Evolutionary conservation across 164 flowering plant genomes (phyloP).

Genomic region (Santalum album): DNA sequence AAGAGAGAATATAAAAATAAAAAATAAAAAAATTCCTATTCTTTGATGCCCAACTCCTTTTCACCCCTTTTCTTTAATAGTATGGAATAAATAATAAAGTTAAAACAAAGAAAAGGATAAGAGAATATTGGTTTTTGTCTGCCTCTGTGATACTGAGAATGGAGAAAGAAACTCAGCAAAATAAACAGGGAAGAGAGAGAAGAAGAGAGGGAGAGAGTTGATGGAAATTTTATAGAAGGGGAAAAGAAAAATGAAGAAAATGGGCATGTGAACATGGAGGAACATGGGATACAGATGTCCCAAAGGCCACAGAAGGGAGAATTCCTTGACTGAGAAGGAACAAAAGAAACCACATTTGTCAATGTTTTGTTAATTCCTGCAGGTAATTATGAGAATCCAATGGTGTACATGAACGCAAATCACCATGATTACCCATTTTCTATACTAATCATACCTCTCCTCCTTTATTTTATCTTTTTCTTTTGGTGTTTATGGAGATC

Average conservation of each 20-base stretch:
- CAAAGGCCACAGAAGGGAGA: not conserved
- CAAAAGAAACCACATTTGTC: not conserved
- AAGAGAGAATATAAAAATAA: constrained; percentile 7
- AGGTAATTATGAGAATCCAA: not conserved
- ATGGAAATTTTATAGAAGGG: too few species aligned
- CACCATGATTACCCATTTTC: constrained; percentile 1
- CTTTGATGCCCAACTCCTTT: constrained; percentile 21
- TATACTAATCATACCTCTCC: not conserved
- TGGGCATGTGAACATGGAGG: not conserved
- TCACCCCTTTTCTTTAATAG: constrained; percentile 9
- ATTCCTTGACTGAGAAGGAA: not conserved
- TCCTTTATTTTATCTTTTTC: too few species aligned
- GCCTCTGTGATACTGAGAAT: constrained; percentile 1
- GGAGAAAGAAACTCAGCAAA: too few species aligned
- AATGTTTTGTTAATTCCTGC: not conserved
- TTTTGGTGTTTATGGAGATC: too few species aligned
- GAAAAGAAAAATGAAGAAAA: too few species aligned
- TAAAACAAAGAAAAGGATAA: not conserved
- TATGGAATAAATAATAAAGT: constrained; percentile 25
- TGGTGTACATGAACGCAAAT: constrained; percentile 1
- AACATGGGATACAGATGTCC: constrained; percentile 1
- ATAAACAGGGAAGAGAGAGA: constrained; percentile 7
- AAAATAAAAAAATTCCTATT: constrained; percentile 20
- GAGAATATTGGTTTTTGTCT: constrained; percentile 12
- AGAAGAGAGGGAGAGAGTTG: not conserved